Base-by-base conservation (phyloP, 2,329 filamentous ascomycete genomes). In the Penicillium sp. region DNA sequence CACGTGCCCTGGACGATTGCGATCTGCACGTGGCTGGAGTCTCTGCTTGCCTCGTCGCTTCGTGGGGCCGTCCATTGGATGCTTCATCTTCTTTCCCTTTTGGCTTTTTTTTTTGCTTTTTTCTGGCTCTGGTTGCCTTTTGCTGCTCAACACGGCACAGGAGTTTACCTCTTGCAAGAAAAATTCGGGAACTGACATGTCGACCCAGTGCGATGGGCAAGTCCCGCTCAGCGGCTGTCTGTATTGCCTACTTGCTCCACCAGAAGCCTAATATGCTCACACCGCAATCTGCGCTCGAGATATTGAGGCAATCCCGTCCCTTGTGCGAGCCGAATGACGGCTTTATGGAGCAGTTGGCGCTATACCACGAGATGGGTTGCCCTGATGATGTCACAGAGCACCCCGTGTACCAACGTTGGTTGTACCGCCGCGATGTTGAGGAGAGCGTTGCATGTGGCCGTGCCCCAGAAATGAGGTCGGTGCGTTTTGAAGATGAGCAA, bases 291-390 rank as follows among this genome's bases (percentile, higher is more conserved):
- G 92, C 92, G 2, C 77, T 97, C 46, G 78, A 81, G 23, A 81
- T 88, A 61, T 79, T 97, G 47, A 85, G 87, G 49, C 76, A 87
- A 68, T 83, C 83, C 39, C 86, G 93, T 34, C 85, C 89, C 14
- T 83, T 94, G 51, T 92, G 89, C 56, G 91, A 96, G 68, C 94
- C 94, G 3, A 99, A 99, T 71, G 79, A 85, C 28, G 93, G 92
- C 24, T 99, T 99, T 80, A 92, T 93, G 86, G 79, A 85, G 47
- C 94, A 99, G 74, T 82, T 99, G 5, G 81, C 88, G 62, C 79
- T 97, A 50, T 99, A 93, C 80, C 89, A 91, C 79, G 79, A 88
- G 61, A 96, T 97, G 90, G 86, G 86, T 43, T 93, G 88, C 62
- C 90, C 92, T 1, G 83, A 79, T 19, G 80, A 86, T 59, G 77